Evolutionary conservation across 2,329 filamentous ascomycete species (phyloP).

Genomic region (Eutypella sp.): DNA sequence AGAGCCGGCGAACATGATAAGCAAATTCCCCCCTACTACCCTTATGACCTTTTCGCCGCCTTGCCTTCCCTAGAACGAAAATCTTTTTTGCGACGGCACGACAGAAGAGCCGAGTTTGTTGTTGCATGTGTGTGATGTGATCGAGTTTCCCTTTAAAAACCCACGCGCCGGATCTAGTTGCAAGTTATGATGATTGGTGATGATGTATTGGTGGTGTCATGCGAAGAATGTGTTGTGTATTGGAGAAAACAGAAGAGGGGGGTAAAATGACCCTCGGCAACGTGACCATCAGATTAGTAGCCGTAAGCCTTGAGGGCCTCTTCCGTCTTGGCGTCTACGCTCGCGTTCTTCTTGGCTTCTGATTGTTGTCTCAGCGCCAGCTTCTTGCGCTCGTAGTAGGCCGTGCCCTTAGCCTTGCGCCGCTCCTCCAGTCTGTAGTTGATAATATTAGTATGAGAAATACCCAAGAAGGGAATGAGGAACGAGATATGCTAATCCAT

Average conservation of each 20-base stretch:
- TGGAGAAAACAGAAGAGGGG: slow-evolving; percentile 25
- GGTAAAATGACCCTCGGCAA: too few relatives aligned
- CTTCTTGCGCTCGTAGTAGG: slow-evolving; percentile 99
- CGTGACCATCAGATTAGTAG: slow-evolving; percentile 60
- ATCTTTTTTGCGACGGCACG: slow-evolving; percentile 24
- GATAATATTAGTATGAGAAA: slow-evolving; percentile 12
- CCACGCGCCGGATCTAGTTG: slow-evolving; percentile 32
- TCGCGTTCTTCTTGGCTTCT: slow-evolving; percentile 89
- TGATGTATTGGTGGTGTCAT: slow-evolving; percentile 24
- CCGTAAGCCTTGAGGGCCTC: slow-evolving; percentile 84
- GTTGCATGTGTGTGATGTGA: slow-evolving; percentile 26
- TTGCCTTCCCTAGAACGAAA: slow-evolving; percentile 28
- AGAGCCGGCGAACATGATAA: slow-evolving; percentile 23
- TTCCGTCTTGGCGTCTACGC: slow-evolving; percentile 80
- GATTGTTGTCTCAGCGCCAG: slow-evolving; percentile 82
- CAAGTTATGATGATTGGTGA: slow-evolving; percentile 23
- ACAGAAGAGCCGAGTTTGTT: slow-evolving; percentile 27
- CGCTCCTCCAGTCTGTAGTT: slow-evolving; percentile 86
- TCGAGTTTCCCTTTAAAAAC: slow-evolving; percentile 27
- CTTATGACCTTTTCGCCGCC: slow-evolving; percentile 20
- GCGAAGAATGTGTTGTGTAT: slow-evolving; percentile 22
- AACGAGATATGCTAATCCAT: neutral
- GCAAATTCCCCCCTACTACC: too few relatives aligned
- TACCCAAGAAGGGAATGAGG: slow-evolving; percentile 4
- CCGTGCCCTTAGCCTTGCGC: slow-evolving; percentile 97